These are phyloP conservation scores for Nymphaea colorata DNA, from an alignment of 164 flowering plant genomes.

Conservation along the genomic window DNA sequence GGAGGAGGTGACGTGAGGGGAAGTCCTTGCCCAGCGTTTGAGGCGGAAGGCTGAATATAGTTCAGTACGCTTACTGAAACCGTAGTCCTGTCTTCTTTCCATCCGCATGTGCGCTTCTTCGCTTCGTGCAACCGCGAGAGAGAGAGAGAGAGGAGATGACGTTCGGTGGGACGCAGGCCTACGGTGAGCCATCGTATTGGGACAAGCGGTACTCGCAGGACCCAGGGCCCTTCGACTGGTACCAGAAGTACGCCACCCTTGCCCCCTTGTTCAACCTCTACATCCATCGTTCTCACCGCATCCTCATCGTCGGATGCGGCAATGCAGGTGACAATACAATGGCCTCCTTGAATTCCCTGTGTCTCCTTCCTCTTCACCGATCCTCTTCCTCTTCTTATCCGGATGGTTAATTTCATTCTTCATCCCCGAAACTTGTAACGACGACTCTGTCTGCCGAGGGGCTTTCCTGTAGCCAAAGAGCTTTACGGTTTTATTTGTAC, in stretches of 20 bases:
- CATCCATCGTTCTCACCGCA: conserved; percentile 27
- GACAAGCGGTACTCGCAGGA: conserved; percentile 64
- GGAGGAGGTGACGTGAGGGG: no score
- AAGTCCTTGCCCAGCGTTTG: no score
- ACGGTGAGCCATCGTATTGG: conserved; percentile 88
- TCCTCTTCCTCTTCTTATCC: not conserved
- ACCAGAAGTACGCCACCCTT: conserved; percentile 65
- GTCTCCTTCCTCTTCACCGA: not conserved
- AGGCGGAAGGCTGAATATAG: no score
- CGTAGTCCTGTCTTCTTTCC: no score
- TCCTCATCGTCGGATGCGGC: conserved; percentile 79
- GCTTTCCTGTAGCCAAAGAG: no score
- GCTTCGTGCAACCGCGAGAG: no score
- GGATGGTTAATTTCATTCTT: no score
- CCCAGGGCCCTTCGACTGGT: conserved; percentile 72
- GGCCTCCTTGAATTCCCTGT: not conserved
- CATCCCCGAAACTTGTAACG: no score
- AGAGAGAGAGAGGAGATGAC: conserved; percentile 12
- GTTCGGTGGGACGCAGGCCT: conserved; percentile 34
- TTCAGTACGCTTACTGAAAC: no score
- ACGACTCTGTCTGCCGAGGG: no score
- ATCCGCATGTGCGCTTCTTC: no score
- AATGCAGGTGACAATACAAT: conserved; percentile 38
- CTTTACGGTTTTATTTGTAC: no score
- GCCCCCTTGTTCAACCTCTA: conserved; percentile 64